phyloP scores from a whole-genome alignment of 768 basidiomycete genomes.

The Mycena leptocephala region DNA sequence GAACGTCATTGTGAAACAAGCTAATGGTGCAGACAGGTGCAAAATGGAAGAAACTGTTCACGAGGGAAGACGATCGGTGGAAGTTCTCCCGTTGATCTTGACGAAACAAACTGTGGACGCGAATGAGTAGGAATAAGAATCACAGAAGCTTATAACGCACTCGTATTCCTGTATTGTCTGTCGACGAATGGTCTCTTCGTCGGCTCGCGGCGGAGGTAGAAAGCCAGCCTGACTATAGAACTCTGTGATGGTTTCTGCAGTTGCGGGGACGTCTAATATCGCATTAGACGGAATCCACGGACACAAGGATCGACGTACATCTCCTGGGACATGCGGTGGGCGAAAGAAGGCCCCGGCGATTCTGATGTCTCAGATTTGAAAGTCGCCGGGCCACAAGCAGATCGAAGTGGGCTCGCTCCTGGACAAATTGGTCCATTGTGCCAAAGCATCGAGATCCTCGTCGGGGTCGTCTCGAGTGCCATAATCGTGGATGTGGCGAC shows the following conservation, averaged over 20 bases:
- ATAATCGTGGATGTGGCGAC: too few relatives aligned
- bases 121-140: background rate
- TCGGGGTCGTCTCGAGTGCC: background rate
- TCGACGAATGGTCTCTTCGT: conserved; percentile 16
- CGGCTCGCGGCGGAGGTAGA: conserved; percentile 29
- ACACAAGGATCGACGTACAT: background rate
- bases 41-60: conserved; percentile 17
- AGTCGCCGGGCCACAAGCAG: background rate
- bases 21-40: conserved; percentile 23
- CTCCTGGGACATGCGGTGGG: conserved; percentile 19
- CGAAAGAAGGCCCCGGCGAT: background rate
- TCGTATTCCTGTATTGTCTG: conserved; percentile 30
- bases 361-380: background rate
- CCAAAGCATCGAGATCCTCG: background rate
- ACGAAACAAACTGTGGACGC: conserved; percentile 10
- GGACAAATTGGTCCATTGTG: conserved; percentile 3
- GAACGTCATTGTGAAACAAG: conserved; percentile 19
- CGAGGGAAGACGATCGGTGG: conserved; percentile 18
- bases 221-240: conserved; percentile 28
- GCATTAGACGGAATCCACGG: background rate
- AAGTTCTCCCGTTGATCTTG: conserved; percentile 25
- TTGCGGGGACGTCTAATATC: conserved; percentile 4
- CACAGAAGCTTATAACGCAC: background rate
- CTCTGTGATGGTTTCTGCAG: conserved; percentile 16
- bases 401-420: conserved; percentile 1